phyloP scores from a whole-genome alignment of 768 basidiomycete genomes.

The Russula griseocarnosa region DNA sequence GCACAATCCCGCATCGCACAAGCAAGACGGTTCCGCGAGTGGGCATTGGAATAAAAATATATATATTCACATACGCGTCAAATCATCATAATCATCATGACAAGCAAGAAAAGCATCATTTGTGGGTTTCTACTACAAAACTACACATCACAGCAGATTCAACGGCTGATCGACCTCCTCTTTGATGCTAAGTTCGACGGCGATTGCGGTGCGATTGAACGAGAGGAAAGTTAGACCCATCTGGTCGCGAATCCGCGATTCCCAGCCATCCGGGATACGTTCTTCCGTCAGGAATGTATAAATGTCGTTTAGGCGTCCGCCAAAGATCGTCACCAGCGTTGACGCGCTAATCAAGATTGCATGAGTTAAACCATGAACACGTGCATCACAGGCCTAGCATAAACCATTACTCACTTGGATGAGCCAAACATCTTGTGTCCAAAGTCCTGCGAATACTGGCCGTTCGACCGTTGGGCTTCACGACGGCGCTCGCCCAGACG shows the following conservation, averaged over 20 bases:
- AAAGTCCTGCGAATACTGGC: slow-evolving; percentile 48
- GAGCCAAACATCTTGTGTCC: slow-evolving; percentile 62
- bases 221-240: slow-evolving; percentile 55
- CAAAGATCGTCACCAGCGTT: slow-evolving; percentile 62
- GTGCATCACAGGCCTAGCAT: not conserved
- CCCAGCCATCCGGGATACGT: slow-evolving; percentile 67
- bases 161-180: slow-evolving; percentile 30
- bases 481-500: slow-evolving; percentile 58
- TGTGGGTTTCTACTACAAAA: not conserved
- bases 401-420: slow-evolving; percentile 50
- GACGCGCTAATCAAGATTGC: slow-evolving; percentile 45
- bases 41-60: slow-evolving; percentile 3
- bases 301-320: slow-evolving; percentile 55
- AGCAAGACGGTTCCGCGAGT: slow-evolving; percentile 18
- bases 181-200: slow-evolving; percentile 35
- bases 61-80: not conserved
- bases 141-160: not conserved
- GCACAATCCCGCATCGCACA: slow-evolving; percentile 12
- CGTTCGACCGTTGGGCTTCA: slow-evolving; percentile 52
- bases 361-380: not conserved
- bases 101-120: not conserved
- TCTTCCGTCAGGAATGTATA: slow-evolving; percentile 60
- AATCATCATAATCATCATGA: not conserved
- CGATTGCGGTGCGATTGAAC: slow-evolving; percentile 46
- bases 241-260: slow-evolving; percentile 50